Conservation (phyloP, 805 yeast species). For the Saturnispora hagleri region DNA sequence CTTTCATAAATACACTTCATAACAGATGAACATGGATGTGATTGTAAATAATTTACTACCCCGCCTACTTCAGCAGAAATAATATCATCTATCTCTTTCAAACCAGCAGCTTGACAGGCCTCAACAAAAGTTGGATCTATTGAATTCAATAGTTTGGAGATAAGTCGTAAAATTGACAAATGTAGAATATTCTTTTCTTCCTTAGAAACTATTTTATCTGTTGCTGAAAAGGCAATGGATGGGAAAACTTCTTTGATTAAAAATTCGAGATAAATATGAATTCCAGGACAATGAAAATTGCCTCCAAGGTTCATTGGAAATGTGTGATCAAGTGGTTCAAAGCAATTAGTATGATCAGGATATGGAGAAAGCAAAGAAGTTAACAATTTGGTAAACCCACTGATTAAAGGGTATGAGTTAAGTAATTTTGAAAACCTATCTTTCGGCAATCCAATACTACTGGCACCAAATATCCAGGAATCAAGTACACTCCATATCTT, state of each 20-base stretch:
- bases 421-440: constrained; percentile 25
- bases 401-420: constrained; percentile 2
- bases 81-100: constrained; percentile 38
- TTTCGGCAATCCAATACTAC: constrained; percentile 22
- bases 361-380: constrained; percentile 27
- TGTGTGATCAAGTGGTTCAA: constrained; percentile 34
- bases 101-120: constrained; percentile 39
- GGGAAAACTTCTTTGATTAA: constrained; percentile 58
- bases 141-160: constrained; percentile 38
- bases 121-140: constrained; percentile 45
- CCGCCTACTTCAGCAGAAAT: constrained; percentile 30
- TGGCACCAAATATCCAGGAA: constrained; percentile 45
- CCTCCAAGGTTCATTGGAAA: constrained; percentile 60
- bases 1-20: constrained; percentile 56
- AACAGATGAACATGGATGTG: constrained; percentile 62
- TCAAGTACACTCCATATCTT: constrained; percentile 66
- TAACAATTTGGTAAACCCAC: constrained; percentile 54
- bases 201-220: constrained; percentile 17
- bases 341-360: constrained; percentile 23
- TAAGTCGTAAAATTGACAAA: constrained; percentile 40
- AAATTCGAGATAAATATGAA: constrained; percentile 76
- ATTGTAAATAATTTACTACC: constrained; percentile 43
- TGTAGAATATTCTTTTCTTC: constrained; percentile 40
- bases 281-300: constrained; percentile 50
- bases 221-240: constrained; percentile 34